Conservation (phyloP, 73 alveolate genomes). For the Paramecium caudatum region DNA sequence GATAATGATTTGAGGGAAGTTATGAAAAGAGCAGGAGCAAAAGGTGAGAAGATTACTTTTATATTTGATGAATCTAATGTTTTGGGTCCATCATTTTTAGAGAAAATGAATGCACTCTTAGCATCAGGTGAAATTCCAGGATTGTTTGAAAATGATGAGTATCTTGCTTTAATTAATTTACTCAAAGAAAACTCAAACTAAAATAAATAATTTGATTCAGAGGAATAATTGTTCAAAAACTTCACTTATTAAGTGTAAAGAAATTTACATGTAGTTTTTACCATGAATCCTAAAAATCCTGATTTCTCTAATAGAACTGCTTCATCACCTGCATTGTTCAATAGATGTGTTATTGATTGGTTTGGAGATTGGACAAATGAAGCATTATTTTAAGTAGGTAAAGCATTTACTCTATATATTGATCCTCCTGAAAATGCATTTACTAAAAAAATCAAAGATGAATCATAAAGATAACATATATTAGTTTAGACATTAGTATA, state of each 20-base stretch:
- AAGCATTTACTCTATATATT: conserved; percentile 92
- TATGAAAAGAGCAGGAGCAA: conserved; percentile 97
- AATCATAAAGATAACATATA: conserved; percentile 72
- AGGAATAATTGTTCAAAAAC: conserved; percentile 97
- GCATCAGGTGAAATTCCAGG: conserved; percentile 99
- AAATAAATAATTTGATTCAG: conserved; percentile 93
- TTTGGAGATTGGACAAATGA: conserved; percentile 99
- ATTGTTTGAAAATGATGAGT: conserved; percentile 99
- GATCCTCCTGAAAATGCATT: conserved; percentile 90
- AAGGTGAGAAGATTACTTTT: conserved; percentile 96
- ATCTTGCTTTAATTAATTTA: conserved; percentile 94
- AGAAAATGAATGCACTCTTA: conserved; percentile 99
- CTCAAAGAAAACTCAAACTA: conserved; percentile 89
- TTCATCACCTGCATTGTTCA: conserved; percentile 98
- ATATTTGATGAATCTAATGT: conserved; percentile 99
- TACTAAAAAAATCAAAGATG: conserved; percentile 80
- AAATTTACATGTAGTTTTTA: conserved; percentile 99
- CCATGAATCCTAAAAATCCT: conserved; percentile 99
- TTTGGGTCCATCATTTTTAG: conserved; percentile 99
- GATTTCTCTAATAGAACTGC: conserved; percentile 99
- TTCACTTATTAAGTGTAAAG: conserved; percentile 97
- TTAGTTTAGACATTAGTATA: conserved; percentile 90
- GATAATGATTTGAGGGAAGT: conserved; percentile 99
- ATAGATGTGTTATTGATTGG: conserved; percentile 99
- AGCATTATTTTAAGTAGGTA: conserved; percentile 89